These are phyloP conservation scores for Helotiales sp. DNA, from an alignment of 2,329 filamentous ascomycete genomes.

Conservation along the genomic window DNA sequence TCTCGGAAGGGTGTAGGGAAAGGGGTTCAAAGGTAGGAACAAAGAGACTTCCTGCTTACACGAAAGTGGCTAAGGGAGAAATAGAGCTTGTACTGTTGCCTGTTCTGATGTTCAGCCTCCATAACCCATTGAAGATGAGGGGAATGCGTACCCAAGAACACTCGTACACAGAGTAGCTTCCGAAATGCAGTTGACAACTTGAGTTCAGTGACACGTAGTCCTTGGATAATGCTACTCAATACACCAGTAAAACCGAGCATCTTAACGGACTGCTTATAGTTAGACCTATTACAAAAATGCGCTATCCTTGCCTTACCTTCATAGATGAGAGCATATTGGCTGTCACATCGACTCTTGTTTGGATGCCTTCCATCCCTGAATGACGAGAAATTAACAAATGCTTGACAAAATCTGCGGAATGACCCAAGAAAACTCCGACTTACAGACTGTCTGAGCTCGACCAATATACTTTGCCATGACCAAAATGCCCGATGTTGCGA, in stretches of 20 bases:
- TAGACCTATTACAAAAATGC: not conserved
- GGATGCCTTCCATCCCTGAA: slow-evolving; percentile 34
- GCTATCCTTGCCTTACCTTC: slow-evolving; percentile 24
- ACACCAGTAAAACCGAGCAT: slow-evolving; percentile 38
- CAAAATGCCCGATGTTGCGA: slow-evolving; percentile 30
- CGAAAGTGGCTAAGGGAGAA: slow-evolving; percentile 42
- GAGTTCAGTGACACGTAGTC: slow-evolving; percentile 40
- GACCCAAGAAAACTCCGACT: too few relatives aligned
- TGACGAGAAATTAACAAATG: too few relatives aligned
- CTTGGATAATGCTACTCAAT: slow-evolving; percentile 36
- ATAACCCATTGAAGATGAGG: not conserved
- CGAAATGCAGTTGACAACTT: slow-evolving; percentile 40
- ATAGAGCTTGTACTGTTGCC: slow-evolving; percentile 31
- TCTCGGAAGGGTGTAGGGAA: too few relatives aligned
- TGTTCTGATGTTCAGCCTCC: slow-evolving; percentile 10
- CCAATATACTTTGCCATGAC: slow-evolving; percentile 26
- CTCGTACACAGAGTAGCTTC: slow-evolving; percentile 32
- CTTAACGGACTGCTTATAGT: slow-evolving; percentile 29
- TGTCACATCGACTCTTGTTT: slow-evolving; percentile 33
- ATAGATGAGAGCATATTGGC: slow-evolving; percentile 33
- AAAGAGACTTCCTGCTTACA: too few relatives aligned
- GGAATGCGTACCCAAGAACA: slow-evolving; percentile 19
- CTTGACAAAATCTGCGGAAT: too few relatives aligned
- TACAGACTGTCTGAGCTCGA: slow-evolving; percentile 32
- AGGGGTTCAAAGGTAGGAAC: too few relatives aligned